phyloP scores from a whole-genome alignment of 441 rosid species.

The Theobroma grandiflorum region DNA sequence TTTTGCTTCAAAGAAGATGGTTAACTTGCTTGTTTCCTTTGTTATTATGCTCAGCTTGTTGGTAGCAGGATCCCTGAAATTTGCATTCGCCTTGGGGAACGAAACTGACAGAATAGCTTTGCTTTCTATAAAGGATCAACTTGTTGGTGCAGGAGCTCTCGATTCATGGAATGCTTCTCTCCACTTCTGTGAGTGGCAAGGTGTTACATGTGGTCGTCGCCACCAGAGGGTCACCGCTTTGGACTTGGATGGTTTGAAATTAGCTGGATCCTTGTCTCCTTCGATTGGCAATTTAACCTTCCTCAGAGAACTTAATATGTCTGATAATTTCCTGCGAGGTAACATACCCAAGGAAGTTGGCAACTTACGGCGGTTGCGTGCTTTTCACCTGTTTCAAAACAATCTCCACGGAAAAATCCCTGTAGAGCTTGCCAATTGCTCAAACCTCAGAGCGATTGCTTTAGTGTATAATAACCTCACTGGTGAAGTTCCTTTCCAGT shows the following conservation, averaged over 20 bases:
- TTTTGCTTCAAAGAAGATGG: no score
- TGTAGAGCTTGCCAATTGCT: not conserved
- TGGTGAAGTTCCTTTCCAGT: constrained; percentile 15
- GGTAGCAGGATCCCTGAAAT: not conserved
- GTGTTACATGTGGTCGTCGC: constrained; percentile 9
- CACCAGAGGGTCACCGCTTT: constrained; percentile 2
- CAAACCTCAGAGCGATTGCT: not conserved
- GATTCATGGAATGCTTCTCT: not conserved
- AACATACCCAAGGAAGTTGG: constrained; percentile 24
- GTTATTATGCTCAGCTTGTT: not conserved
- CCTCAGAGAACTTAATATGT: not conserved
- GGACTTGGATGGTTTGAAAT: not conserved
- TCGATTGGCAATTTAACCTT: constrained; percentile 24
- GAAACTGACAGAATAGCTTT: not conserved
- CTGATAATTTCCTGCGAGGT: not conserved
- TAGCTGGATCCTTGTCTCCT: not conserved
- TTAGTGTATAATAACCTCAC: not conserved
- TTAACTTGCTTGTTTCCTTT: no score
- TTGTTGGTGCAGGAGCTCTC: not conserved
- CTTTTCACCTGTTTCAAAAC: not conserved
- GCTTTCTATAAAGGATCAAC: not conserved
- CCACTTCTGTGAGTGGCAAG: not conserved
- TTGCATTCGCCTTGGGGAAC: not conserved
- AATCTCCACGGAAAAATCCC: constrained; percentile 13
- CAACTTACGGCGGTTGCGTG: not conserved